Conservation (phyloP, 306 rosid genomes). For the Fragaria vesca region DNA sequence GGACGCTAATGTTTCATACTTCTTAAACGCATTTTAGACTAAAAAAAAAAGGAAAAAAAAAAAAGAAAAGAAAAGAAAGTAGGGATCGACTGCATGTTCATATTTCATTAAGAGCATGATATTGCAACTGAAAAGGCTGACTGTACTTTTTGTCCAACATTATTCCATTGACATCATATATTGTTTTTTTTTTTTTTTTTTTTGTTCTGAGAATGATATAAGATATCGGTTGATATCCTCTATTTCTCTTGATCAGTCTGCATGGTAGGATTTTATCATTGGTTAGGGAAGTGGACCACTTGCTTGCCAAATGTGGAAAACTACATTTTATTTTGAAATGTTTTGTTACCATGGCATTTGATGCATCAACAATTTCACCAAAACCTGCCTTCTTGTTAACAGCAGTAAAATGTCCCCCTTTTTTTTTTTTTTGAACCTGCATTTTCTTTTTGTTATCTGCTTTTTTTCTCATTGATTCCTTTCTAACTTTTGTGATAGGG, state of each 20-base stretch:
- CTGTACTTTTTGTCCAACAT: background rate
- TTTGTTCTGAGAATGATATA: no score
- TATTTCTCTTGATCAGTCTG: background rate
- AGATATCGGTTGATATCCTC: background rate
- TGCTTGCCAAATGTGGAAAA: background rate
- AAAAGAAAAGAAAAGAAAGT: background rate
- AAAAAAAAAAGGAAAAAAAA: background rate
- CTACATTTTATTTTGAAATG: background rate
- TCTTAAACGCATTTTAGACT: background rate
- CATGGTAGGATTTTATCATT: background rate
- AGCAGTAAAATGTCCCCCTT: background rate
- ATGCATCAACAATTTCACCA: background rate
- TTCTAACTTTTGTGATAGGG: background rate
- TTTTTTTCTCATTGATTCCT: background rate
- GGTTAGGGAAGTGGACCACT: background rate
- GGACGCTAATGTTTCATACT: slow-evolving; percentile 20
- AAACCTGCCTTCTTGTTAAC: background rate
- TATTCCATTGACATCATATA: background rate
- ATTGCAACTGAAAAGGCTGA: background rate
- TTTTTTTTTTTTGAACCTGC: background rate
- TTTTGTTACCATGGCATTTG: background rate
- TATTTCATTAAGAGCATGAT: background rate
- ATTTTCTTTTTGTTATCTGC: background rate
- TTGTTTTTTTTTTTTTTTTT: background rate
- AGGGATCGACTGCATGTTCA: slow-evolving; percentile 8